Percentiles rank a stretch among this genome's conserved stretches.
Conservation (phyloP, 2,329 filamentous ascomycete species). For the Trichoderma asperellum region DNA sequence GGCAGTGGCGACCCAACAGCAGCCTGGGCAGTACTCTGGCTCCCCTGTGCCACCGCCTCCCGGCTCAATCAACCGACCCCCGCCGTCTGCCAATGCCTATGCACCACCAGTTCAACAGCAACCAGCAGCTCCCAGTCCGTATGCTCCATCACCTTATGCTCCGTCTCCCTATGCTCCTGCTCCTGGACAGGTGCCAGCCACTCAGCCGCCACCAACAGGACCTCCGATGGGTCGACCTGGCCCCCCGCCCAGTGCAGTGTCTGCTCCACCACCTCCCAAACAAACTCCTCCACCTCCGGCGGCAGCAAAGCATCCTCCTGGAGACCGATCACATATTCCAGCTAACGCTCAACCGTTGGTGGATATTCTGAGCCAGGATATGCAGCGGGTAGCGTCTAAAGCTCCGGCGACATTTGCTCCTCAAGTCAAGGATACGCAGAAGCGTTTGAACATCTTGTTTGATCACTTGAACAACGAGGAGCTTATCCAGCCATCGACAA, state of each 20-base stretch:
- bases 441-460: conserved; percentile 89
- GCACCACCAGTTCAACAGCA: conserved; percentile 52
- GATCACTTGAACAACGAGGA: conserved; percentile 97
- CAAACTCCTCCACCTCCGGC: conserved; percentile 56
- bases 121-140: conserved; percentile 43
- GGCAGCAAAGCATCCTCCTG: conserved; percentile 71
- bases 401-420: conserved; percentile 85
- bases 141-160: conserved; percentile 41
- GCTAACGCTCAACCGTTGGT: conserved; percentile 74
- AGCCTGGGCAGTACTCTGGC: conserved; percentile 49
- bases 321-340: conserved; percentile 90
- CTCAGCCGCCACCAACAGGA: conserved; percentile 42
- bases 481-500: conserved; percentile 78
- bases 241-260: conserved; percentile 38
- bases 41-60: conserved; percentile 48
- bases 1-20: conserved; percentile 60
- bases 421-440: conserved; percentile 92
- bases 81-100: conserved; percentile 44
- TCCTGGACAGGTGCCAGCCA: conserved; percentile 51
- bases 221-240: conserved; percentile 41
- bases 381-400: conserved; percentile 83
- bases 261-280: conserved; percentile 53
- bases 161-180: conserved; percentile 49
- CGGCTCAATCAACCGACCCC: conserved; percentile 48
- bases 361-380: conserved; percentile 79